A percentile compares a stretch with the other conserved stretches of the same genome.
These are phyloP conservation scores for Trametes cingulata DNA, from an alignment of 768 basidiomycete genomes.

Conservation along the genomic window DNA sequence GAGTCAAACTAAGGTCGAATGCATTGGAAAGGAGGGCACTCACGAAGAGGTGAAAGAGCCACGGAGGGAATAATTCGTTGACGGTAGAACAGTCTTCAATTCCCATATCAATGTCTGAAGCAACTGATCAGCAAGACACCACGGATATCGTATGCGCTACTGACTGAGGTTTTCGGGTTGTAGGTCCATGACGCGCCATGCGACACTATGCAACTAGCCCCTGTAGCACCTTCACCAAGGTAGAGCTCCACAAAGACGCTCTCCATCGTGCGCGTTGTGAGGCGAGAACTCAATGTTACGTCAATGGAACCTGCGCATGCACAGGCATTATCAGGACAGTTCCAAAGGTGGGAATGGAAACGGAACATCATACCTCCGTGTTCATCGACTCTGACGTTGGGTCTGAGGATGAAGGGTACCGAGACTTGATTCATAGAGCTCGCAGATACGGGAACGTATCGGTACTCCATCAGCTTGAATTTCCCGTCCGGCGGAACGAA, in stretches of 20 bases:
- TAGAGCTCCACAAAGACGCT: constrained; percentile 69
- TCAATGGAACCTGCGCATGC: constrained; percentile 53
- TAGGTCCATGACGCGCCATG: constrained; percentile 80
- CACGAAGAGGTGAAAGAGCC: constrained; percentile 77
- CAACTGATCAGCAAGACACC: background rate
- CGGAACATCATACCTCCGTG: constrained; percentile 39
- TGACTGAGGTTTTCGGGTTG: constrained; percentile 45
- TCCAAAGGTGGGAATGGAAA: background rate
- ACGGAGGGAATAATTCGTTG: constrained; percentile 69
- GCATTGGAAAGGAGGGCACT: constrained; percentile 26
- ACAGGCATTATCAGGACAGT: constrained; percentile 4
- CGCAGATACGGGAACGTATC: constrained; percentile 44
- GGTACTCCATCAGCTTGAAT: constrained; percentile 84
- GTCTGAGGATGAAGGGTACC: constrained; percentile 36
- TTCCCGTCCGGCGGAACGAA: constrained; percentile 94
- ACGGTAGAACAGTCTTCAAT: constrained; percentile 61
- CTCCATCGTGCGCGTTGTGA: constrained; percentile 67
- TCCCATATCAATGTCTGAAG: constrained; percentile 78
- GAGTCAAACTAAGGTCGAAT: constrained; percentile 5
- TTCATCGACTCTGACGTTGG: constrained; percentile 38
- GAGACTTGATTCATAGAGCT: constrained; percentile 29
- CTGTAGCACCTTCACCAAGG: constrained; percentile 72
- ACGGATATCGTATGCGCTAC: background rate
- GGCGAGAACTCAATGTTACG: constrained; percentile 61
- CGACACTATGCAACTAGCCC: constrained; percentile 70